These are phyloP conservation scores for Phytophthora meadii DNA, from an alignment of 352 stramenopile genomes.

Conservation along the genomic window DNA sequence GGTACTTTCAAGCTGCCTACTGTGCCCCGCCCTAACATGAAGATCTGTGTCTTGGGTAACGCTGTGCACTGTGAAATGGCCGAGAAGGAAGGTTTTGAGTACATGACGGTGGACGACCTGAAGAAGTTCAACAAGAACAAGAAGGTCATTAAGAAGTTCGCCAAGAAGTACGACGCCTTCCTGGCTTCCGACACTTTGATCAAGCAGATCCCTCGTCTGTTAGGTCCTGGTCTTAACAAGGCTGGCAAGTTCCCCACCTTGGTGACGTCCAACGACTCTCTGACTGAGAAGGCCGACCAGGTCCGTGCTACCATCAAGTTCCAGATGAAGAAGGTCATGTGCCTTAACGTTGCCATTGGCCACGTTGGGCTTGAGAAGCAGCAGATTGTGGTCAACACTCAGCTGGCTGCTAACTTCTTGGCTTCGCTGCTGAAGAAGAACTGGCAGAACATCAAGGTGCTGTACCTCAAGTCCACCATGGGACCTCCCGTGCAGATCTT, in stretches of 20 bases:
- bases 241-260: constrained; percentile 99
- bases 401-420: constrained; percentile 99
- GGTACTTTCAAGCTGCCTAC: constrained; percentile 99
- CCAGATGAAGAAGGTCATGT: constrained; percentile 99
- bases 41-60: constrained; percentile 99
- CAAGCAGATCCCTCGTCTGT: constrained; percentile 99
- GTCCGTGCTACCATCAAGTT: constrained; percentile 99
- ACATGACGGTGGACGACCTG: constrained; percentile 99
- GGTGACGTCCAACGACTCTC: constrained; percentile 93
- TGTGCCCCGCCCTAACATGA: constrained; percentile 95
- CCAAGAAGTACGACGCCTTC: constrained; percentile 99
- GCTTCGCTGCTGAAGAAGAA: constrained; percentile 99
- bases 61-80: constrained; percentile 98
- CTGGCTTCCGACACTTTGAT: constrained; percentile 99
- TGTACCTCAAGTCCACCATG: constrained; percentile 99
- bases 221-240: constrained; percentile 98
- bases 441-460: constrained; percentile 99
- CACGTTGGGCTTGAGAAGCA: constrained; percentile 96
- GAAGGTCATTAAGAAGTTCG: constrained; percentile 99
- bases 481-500: constrained; percentile 98
- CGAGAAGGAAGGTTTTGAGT: constrained; percentile 97
- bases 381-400: constrained; percentile 98
- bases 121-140: constrained; percentile 99
- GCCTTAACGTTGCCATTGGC: constrained; percentile 98
- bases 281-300: constrained; percentile 98